phyloP scores from a whole-genome alignment of 2,329 filamentous ascomycete species.

The Dactylellina sp. region DNA sequence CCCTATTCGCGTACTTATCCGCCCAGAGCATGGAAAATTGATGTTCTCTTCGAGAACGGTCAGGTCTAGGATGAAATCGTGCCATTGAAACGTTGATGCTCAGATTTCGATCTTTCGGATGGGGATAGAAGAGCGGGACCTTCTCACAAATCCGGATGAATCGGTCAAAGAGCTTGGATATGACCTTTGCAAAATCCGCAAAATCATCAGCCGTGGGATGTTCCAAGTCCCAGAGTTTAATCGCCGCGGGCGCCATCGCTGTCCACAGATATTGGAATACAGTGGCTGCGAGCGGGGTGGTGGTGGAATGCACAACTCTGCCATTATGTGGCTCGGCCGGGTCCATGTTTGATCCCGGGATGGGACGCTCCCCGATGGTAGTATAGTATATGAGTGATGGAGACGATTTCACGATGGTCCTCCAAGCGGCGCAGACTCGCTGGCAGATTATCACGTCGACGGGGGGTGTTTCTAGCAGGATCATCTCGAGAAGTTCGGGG shows the following conservation, averaged over 20 bases:
- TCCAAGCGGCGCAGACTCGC: slow-evolving; percentile 2
- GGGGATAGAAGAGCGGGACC: not conserved
- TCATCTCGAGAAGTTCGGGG: slow-evolving; percentile 13
- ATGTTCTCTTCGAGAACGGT: too few species aligned
- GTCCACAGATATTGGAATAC: slow-evolving; percentile 4
- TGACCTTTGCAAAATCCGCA: not conserved
- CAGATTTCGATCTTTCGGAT: not conserved
- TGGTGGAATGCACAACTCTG: too few species aligned
- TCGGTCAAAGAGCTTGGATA: not conserved
- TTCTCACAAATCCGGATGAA: slow-evolving; percentile 1
- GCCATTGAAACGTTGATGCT: too few species aligned
- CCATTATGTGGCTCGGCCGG: too few species aligned
- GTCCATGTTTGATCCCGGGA: too few species aligned
- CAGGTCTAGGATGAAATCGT: too few species aligned
- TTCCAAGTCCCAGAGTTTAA: slow-evolving; percentile 2
- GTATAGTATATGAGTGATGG: not conserved
- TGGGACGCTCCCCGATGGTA: too few species aligned
- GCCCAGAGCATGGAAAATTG: too few species aligned
- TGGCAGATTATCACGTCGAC: not conserved
- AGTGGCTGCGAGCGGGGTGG: not conserved
- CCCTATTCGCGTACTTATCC: too few species aligned
- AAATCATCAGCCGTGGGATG: not conserved
- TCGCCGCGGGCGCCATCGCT: not conserved
- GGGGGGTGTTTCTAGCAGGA: not conserved
- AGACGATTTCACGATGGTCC: not conserved